A percentile compares a stretch with the other conserved stretches of the same genome.
These are phyloP conservation scores for Sphaceloma murrayae DNA, from an alignment of 2,329 filamentous ascomycete genomes.

Conservation along the genomic window DNA sequence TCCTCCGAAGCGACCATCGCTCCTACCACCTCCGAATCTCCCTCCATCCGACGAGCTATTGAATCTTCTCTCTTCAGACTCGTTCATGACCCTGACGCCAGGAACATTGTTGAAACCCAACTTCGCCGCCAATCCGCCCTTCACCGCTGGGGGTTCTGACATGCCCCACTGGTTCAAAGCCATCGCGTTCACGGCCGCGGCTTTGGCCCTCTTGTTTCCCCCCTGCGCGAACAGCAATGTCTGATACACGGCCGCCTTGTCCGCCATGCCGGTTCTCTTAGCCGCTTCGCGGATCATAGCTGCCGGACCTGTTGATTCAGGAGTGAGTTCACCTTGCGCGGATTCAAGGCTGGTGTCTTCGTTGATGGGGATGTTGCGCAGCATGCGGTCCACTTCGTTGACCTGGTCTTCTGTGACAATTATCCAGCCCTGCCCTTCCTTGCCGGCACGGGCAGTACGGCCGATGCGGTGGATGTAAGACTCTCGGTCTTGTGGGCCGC, in stretches of 20 bases:
- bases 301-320: slow-evolving; percentile 31
- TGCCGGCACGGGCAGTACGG: slow-evolving; percentile 55
- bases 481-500: slow-evolving; percentile 36
- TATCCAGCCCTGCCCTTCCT: slow-evolving; percentile 62
- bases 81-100: slow-evolving; percentile 25
- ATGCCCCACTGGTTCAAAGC: slow-evolving; percentile 44
- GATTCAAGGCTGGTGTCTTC: slow-evolving; percentile 44
- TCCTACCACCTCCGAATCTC: slow-evolving; percentile 12
- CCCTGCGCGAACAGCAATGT: slow-evolving; percentile 39
- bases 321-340: slow-evolving; percentile 40
- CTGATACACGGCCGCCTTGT: slow-evolving; percentile 45
- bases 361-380: slow-evolving; percentile 53
- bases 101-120: slow-evolving; percentile 24
- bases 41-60: no score
- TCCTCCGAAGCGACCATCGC: slow-evolving; percentile 3
- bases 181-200: slow-evolving; percentile 48
- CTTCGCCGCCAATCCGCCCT: slow-evolving; percentile 23
- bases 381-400: slow-evolving; percentile 38
- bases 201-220: slow-evolving; percentile 30
- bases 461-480: slow-evolving; percentile 45
- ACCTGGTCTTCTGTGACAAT: slow-evolving; percentile 51
- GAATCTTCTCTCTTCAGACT: slow-evolving; percentile 15
- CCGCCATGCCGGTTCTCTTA: slow-evolving; percentile 32
- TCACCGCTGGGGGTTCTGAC: slow-evolving; percentile 38
- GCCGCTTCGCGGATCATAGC: slow-evolving; percentile 37